Base-by-base conservation (phyloP, 805 yeast genomes). In the Saccharomycopsis sp. region DNA sequence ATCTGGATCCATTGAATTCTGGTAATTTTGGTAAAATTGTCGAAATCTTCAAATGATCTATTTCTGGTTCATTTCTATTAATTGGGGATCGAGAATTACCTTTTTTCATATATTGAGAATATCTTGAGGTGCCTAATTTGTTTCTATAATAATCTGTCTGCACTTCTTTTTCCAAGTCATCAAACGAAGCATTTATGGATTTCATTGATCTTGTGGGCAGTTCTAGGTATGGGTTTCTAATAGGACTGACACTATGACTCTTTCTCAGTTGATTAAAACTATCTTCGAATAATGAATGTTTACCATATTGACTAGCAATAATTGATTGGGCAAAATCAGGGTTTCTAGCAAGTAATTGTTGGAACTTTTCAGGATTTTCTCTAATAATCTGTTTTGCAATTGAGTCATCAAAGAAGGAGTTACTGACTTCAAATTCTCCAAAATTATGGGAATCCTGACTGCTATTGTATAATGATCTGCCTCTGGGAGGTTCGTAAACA, bases 141-240 rank as follows among this genome's bases (percentile, higher is more conserved):
- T 32, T 36, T 21, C 31, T 48, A 37, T 42, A 42, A 52, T 54
- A 52, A 34, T 57, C 59, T 3, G 57, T 52, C 26, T 55, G 61
- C 1, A 59, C 62, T 36, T 58, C 59, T 37, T 58, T 51, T 32
- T 58, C 62, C 6, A 59, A 39, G 31, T 56, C 59, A 43, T 58
- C 63, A 42, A 59, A 58, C 4, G 55, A 32, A n/a, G 37, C 37
- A 18, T 39, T 43, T 23, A 43, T 40, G 15, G 42, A 34, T 18
- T 35, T 27, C 21, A 33, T 14, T 18, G n/a, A n/a, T 35, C 39
- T 35, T 37, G 27, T 17, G 23, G 23, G 28, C 9, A 13, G 23
- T 33, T 9, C 17, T 17, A 26, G 5, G 30, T 19, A n/a, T 15
- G 35, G 30, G 12, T 26, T 20, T 32, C 36, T 29, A 10, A 20